Evolutionary conservation across 139 green algal species (phyloP).

Genomic region (Diplosphaera chodatii): DNA sequence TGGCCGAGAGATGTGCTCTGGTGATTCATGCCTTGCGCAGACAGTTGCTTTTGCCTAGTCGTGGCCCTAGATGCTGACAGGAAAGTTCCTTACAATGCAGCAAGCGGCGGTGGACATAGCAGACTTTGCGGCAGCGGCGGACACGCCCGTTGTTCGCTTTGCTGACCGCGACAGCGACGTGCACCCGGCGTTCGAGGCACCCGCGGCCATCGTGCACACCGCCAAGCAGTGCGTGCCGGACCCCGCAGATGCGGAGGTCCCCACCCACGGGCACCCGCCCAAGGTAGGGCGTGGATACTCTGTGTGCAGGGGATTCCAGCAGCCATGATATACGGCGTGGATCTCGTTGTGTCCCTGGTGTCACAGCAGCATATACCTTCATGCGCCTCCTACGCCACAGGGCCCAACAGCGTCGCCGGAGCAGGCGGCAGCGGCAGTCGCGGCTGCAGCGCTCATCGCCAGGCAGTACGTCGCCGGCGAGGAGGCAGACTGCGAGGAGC

Average conservation of each 20-base stretch:
- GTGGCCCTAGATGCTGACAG: too few species aligned
- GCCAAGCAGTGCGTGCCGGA: neutral
- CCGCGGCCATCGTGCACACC: neutral
- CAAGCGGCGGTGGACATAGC: neutral
- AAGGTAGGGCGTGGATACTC: neutral
- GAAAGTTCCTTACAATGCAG: neutral
- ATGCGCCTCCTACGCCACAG: neutral
- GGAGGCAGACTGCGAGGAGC: neutral
- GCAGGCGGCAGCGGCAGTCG: neutral
- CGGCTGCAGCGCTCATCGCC: neutral
- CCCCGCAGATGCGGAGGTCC: too few species aligned
- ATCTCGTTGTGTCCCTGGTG: too few species aligned
- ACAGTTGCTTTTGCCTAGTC: too few species aligned
- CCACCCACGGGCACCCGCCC: neutral
- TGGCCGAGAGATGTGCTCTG: too few species aligned
- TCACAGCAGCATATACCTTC: neutral
- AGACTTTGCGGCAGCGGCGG: neutral
- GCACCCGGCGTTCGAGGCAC: neutral
- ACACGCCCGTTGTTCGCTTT: conserved; percentile 3
- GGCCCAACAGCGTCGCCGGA: neutral
- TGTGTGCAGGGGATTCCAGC: too few species aligned
- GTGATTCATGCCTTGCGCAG: too few species aligned
- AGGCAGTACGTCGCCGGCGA: neutral
- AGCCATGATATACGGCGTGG: too few species aligned
- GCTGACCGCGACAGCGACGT: neutral